phyloP scores from a whole-genome alignment of 768 basidiomycete genomes.

The Boletus fagicola region DNA sequence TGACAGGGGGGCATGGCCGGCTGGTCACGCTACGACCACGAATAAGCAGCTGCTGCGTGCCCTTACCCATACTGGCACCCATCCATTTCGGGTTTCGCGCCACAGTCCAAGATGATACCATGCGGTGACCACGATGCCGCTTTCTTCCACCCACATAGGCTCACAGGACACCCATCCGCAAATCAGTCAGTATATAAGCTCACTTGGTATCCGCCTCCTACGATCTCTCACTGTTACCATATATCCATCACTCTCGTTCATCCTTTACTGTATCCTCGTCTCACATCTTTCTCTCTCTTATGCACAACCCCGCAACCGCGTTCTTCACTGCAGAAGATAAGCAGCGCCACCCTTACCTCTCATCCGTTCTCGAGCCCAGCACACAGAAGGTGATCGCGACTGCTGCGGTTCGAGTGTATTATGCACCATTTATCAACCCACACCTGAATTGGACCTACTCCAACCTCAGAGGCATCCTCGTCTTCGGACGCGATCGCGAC shows the following conservation, averaged over 20 bases:
- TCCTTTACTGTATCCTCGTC: conserved; percentile 4
- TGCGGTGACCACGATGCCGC: conserved; percentile 37
- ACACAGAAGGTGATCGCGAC: conserved; percentile 50
- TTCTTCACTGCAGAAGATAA: conserved; percentile 39
- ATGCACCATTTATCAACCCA: conserved; percentile 49
- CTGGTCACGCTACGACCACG: conserved; percentile 16
- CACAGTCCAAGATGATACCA: conserved; percentile 32
- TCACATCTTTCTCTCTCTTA: conserved; percentile 13
- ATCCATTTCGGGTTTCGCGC: conserved; percentile 33
- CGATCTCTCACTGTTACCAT: conserved; percentile 16
- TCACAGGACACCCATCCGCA: conserved; percentile 24
- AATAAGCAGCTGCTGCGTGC: conserved; percentile 21
- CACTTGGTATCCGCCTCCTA: conserved; percentile 11
- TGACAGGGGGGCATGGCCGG: conserved; percentile 19
- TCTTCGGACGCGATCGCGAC: conserved; percentile 45
- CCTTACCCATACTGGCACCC: conserved; percentile 29
- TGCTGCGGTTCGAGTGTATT: conserved; percentile 59
- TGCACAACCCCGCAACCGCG: conserved; percentile 32
- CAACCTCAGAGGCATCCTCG: conserved; percentile 56
- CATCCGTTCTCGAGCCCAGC: conserved; percentile 38
- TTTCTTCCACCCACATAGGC: conserved; percentile 28
- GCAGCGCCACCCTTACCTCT: conserved; percentile 39
- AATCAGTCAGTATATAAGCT: conserved; percentile 35
- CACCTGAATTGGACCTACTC: conserved; percentile 59
- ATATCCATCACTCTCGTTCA: conserved; percentile 22